Base-by-base conservation (phyloP, 2,329 filamentous ascomycete genomes). In the Scolecobasidium constrictum region DNA sequence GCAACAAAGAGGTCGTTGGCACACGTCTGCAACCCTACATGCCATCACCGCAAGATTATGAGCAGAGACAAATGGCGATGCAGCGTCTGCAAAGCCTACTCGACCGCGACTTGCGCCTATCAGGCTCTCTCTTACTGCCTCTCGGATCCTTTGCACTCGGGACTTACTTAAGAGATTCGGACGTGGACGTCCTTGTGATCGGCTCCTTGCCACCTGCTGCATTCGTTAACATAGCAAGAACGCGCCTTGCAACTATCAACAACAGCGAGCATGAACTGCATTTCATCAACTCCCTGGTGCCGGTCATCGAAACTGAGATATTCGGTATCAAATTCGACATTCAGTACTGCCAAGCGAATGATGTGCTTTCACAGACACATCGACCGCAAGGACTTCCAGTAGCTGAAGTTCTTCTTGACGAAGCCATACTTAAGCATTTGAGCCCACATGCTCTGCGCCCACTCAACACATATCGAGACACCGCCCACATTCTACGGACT, bases 61-160 rank as follows among this genome's bases (percentile, higher is more conserved):
- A 12, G n/a, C 21, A 12, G 18, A 7, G 38, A 15, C 12, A 37
- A 34, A 12, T 5, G 7, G 20, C 38, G 6, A 12, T 41, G 5
- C 7, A 33, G 12, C 7, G 6, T 15, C 22, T 41, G 9, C 36
- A 7, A 11, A n/a, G n/a, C 5, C 12, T n/a, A 5, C 22, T 41
- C 13, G 17, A 7, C 5, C 6, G 36, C 1, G 34, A 37, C 1
- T 17, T 44, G 1, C 39, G 42, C 3, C 31, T 16, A n/a, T 7
- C 28, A 6, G 40, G 40, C 17, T 60, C 81, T 28, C 60, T 77
- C 1, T 52, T 83, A 5, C 65, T 75, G 4, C 68, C 78, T 0
- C 75, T 82, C n/a, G 80, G 79, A 1, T 83, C 79, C 1, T 81
- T 78, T 51, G 75, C 72, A 3, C 60, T 83, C 3, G 73, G 72